Percentiles rank a stretch among this genome's conserved stretches.
Conservation (phyloP, 176 grass and related monocot genomes). For the Cenchrus americanus region DNA sequence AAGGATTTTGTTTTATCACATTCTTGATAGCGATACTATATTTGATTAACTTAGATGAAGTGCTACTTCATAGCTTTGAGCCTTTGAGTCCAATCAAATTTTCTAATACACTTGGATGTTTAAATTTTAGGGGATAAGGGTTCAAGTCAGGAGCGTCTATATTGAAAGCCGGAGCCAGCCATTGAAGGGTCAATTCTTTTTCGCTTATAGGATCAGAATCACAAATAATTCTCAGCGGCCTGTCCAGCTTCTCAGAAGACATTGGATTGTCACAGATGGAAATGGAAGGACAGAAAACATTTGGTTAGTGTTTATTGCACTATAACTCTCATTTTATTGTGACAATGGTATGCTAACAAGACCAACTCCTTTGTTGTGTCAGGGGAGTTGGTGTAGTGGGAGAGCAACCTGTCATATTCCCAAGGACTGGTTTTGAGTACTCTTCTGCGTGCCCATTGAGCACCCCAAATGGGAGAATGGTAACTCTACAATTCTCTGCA, state of each 20-base stretch:
- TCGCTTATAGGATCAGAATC: constrained; percentile 86
- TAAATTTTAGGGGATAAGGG: constrained; percentile 67
- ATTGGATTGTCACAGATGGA: constrained; percentile 81
- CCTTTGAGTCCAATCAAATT: background rate
- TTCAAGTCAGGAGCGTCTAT: constrained; percentile 93
- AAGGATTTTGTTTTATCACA: background rate
- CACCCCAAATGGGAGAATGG: constrained; percentile 85
- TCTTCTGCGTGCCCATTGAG: constrained; percentile 74
- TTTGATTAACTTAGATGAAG: background rate
- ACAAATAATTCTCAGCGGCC: constrained; percentile 73
- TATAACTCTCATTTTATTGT: background rate
- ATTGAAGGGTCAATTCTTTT: constrained; percentile 82
- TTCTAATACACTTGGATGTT: constrained; percentile 33
- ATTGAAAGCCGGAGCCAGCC: constrained; percentile 81
- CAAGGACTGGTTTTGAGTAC: constrained; percentile 72
- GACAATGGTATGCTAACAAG: constrained; percentile 19
- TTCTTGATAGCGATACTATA: background rate
- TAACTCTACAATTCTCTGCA: constrained; percentile 31
- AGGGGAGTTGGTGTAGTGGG: constrained; percentile 81
- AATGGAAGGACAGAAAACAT: constrained; percentile 81
- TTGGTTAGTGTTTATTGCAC: constrained; percentile 55
- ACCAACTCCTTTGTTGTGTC: constrained; percentile 30
- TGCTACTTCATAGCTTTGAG: background rate
- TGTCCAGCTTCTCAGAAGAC: constrained; percentile 79
- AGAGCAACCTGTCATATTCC: constrained; percentile 83